A percentile compares a stretch with the other conserved stretches of the same genome.
phyloP scores from a whole-genome alignment of 352 stramenopile genomes.

The Peronospora tabacina region DNA sequence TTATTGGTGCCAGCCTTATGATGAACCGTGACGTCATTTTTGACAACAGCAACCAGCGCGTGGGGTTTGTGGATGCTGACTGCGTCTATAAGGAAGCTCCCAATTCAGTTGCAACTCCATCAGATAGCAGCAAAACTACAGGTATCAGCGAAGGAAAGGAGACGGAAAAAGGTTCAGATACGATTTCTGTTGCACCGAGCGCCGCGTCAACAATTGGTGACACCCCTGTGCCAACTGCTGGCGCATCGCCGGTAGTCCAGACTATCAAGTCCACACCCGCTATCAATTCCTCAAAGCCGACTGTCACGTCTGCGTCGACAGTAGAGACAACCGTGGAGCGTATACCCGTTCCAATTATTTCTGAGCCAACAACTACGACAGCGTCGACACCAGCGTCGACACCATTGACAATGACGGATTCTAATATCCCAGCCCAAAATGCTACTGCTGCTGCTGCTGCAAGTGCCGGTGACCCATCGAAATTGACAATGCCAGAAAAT shows the following conservation, averaged over 20 bases:
- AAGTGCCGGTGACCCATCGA: conserved; percentile 5
- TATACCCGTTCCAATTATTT: neutral
- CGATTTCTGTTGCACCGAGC: conserved; percentile 10
- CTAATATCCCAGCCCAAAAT: conserved; percentile 8
- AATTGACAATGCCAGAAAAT: conserved; percentile 15
- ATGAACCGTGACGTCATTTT: conserved; percentile 78
- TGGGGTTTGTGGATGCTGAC: conserved; percentile 71
- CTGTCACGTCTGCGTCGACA: conserved; percentile 7
- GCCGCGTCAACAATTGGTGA: conserved; percentile 5
- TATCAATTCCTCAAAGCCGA: conserved; percentile 2
- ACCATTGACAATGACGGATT: conserved; percentile 1
- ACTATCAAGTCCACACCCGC: conserved; percentile 3
- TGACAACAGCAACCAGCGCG: conserved; percentile 55
- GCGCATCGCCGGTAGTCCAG: conserved; percentile 5
- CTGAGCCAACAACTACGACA: conserved; percentile 8
- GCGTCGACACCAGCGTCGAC: neutral
- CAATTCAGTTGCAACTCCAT: conserved; percentile 11
- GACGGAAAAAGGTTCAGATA: conserved; percentile 3
- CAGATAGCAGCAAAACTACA: conserved; percentile 4
- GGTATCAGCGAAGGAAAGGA: conserved; percentile 11
- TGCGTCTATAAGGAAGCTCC: conserved; percentile 28
- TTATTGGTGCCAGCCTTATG: conserved; percentile 84
- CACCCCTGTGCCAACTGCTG: conserved; percentile 4
- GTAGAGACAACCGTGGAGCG: conserved; percentile 4
- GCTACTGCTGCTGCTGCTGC: conserved; percentile 12